Base-by-base conservation (phyloP, 441 rosid genomes). In the Flueggea neowawraea region DNA sequence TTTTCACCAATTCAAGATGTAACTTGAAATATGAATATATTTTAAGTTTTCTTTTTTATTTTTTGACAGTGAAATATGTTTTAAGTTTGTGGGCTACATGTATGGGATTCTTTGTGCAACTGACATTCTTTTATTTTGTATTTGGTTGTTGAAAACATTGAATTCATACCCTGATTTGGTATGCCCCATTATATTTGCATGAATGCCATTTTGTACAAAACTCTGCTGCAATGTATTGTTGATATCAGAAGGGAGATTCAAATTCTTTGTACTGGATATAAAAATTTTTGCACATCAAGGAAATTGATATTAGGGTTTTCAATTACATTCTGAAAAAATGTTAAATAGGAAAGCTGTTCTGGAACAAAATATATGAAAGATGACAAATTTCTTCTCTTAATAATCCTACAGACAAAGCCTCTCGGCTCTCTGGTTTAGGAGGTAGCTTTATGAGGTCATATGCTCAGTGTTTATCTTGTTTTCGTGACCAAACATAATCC, bases 81-180 rank as follows among this genome's bases (percentile, higher is more conserved):
- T 32, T 31, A 52, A 52, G 54, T 12, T 31, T 45, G 64, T 52
- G 60, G 58, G 51, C 28, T 58, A 13, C 53, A 54, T 45, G 16
- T 22, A 22, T 22, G 28, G 28, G 31, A 51, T 33, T 17, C 7
- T 13, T 11, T 2, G 28, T 1, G 10, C 16, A 44, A 0, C 58
- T 44, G 33, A 45, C 10, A 43, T 6, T 43, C 45, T 11, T 11
- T 43, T 3, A 43, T 14, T 12, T 39, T 52, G 12, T 44, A 43
- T 44, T 39, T 12, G 64, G 58, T 43, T 6, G 69, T n/a, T 65
- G 62, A 65, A 36, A 14, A 33, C 62, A 57, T 39, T 65, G 17
- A 58, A 49, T 56, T 22, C 63, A 50, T 66, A 36, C 16, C 0
- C 12, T 2, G 36, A 6, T 43, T 11, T 43, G 10, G 8, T 6